Evolutionary conservation across 202 grass and related monocot species (phyloP), one percentile per base, ranked within the genome.

Genomic region (Zoysia matrella): DNA sequence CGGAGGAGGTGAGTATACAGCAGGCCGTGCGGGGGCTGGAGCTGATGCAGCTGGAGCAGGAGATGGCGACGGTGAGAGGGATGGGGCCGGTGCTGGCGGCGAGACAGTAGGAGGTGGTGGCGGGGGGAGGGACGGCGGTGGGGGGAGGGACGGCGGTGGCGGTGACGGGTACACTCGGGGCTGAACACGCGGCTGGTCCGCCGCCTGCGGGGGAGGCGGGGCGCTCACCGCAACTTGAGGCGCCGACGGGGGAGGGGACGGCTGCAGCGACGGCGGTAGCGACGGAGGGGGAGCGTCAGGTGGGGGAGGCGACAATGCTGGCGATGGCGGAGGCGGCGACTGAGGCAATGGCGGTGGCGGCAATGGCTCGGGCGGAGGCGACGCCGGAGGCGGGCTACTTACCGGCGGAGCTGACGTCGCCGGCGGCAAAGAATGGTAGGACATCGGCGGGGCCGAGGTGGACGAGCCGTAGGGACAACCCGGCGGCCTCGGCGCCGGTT

Each of bases 101-200:
- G n/a, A n/a, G n/a, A n/a, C n/a, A n/a, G n/a, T n/a, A n/a, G n/a
- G n/a, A n/a, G n/a, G n/a, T 0, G 89, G 74, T 52, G 94, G 88
- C 8, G 94, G 78, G 7, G 93, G 88, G 2, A 90, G 76, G 45
- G 86, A 96, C 47, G 85, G 89, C 11, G 80, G 82, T 1, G 90
- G 87, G n/a, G 93, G 88, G 2, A 90, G 76, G 45, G 86, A 96
- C 47, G 85, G 89, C 11, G 80, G 82, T 1, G 90, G 87, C 47
- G 89, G 89, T 10, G 89, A 88, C 8, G 87, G 82, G 65, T 82
- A 87, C 13, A 84, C 52, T 1, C 73, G 83, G 30, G 86, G 86
- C 47, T 84, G 80, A 30, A 79, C 80, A 67, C 80, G 92, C 15
- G 86, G 88, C 11, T 90, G 88, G 69, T 86, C 83, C 2, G 46